These are phyloP conservation scores for Fusarium begoniae DNA, from an alignment of 2,329 filamentous ascomycete genomes.

Conservation along the genomic window DNA sequence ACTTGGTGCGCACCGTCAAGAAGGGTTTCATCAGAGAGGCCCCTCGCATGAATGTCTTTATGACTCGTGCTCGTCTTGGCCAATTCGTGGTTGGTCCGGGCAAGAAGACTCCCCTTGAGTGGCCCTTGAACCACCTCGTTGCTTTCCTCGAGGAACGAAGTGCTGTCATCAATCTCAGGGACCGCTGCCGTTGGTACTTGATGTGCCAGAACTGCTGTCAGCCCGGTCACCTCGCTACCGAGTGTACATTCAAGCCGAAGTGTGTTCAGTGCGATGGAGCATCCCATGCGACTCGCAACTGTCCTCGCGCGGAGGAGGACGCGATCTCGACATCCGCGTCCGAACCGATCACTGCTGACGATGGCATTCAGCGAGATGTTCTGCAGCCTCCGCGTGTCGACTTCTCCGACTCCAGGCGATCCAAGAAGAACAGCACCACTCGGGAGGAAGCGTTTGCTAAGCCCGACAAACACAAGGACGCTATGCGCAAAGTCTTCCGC, in stretches of 20 bases:
- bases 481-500: not conserved
- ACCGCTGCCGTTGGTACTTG: not conserved
- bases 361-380: not conserved
- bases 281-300: not conserved
- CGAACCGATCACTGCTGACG: not conserved
- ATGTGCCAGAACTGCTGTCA: not conserved
- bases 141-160: not conserved
- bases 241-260: not conserved
- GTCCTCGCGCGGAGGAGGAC: not conserved
- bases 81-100: not conserved
- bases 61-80: not conserved
- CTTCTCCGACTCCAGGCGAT: not conserved
- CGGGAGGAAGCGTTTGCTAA: not conserved
- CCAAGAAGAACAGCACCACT: not conserved
- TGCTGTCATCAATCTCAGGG: not conserved
- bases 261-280: not conserved
- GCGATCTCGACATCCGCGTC: not conserved
- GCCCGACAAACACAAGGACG: not conserved
- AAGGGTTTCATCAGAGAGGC: not conserved
- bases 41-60: not conserved
- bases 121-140: not conserved
- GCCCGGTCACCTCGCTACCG: not conserved
- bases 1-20: not conserved
- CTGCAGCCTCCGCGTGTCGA: not conserved
- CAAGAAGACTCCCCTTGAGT: not conserved